These are phyloP conservation scores for Osmozyma mogii DNA, from an alignment of 805 yeast genomes.

Conservation along the genomic window DNA sequence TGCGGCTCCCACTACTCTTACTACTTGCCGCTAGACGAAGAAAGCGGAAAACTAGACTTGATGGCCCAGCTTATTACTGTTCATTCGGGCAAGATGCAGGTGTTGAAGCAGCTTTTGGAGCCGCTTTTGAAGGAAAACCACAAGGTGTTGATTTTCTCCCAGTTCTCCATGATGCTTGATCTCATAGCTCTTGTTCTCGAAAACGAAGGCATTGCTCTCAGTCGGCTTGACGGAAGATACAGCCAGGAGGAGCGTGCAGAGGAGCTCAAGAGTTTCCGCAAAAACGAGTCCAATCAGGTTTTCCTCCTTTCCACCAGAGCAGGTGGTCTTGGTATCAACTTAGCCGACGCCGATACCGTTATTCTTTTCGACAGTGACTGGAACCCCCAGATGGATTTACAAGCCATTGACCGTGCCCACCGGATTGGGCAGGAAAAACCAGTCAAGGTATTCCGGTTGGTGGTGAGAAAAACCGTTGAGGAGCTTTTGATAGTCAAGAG, in stretches of 20 bases:
- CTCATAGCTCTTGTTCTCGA: conserved; percentile 69
- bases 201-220: conserved; percentile 34
- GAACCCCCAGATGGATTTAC: conserved; percentile 96
- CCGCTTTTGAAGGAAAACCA: conserved; percentile 44
- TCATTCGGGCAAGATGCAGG: conserved; percentile 65
- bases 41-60: conserved; percentile 22
- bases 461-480: conserved; percentile 74
- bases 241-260: conserved; percentile 57
- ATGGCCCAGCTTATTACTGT: conserved; percentile 28
- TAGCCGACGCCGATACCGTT: conserved; percentile 84
- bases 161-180: conserved; percentile 79
- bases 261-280: conserved; percentile 48
- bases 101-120: conserved; percentile 56
- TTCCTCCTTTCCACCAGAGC: conserved; percentile 86
- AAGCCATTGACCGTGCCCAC: conserved; percentile 94
- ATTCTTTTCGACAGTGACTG: conserved; percentile 88
- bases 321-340: conserved; percentile 89
- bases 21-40: conserved; percentile 58
- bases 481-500: conserved; percentile 74
- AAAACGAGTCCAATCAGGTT: conserved; percentile 26
- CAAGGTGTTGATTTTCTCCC: conserved; percentile 77
- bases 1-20: conserved; percentile 84
- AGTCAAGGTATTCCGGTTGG: conserved; percentile 71
- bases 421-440: conserved; percentile 87
- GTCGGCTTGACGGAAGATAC: conserved; percentile 74